phyloP scores from a whole-genome alignment of 192 early-diverging fungal species.

The Funneliformis mosseae region DNA sequence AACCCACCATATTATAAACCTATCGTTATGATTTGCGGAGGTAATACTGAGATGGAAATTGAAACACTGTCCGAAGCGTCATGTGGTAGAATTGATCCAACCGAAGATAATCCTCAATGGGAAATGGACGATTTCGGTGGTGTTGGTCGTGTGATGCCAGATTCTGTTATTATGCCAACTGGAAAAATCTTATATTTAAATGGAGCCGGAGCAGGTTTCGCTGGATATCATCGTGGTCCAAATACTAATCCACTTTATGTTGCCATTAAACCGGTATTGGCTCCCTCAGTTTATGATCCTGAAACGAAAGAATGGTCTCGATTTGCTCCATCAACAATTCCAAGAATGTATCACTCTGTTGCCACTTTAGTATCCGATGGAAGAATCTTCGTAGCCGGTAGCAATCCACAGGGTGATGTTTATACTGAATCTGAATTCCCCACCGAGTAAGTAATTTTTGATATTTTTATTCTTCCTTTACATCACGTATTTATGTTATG shows the following conservation, averaged over 20 bases:
- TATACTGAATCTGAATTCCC: slow-evolving; percentile 33
- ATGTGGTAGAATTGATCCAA: slow-evolving; percentile 57
- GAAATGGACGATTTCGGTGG: slow-evolving; percentile 55
- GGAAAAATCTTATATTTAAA: slow-evolving; percentile 62
- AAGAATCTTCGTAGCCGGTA: slow-evolving; percentile 44
- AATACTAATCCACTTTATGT: background rate
- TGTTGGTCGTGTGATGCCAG: slow-evolving; percentile 53
- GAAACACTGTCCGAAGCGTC: slow-evolving; percentile 40
- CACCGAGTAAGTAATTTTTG: slow-evolving; percentile 45
- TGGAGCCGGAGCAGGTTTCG: slow-evolving; percentile 56
- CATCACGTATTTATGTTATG: background rate
- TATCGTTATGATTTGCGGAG: slow-evolving; percentile 64
- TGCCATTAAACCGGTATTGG: slow-evolving; percentile 47
- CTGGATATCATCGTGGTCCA: slow-evolving; percentile 45
- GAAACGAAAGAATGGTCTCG: slow-evolving; percentile 33
- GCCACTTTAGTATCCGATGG: slow-evolving; percentile 49
- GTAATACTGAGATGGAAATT: slow-evolving; percentile 40
- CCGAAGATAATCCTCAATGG: slow-evolving; percentile 46
- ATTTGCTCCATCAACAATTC: slow-evolving; percentile 38
- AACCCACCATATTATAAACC: slow-evolving; percentile 56
- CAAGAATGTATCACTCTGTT: slow-evolving; percentile 66
- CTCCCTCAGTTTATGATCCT: slow-evolving; percentile 60
- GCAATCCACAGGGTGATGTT: slow-evolving; percentile 40
- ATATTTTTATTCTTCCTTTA: background rate
- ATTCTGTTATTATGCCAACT: slow-evolving; percentile 52